Conservation (phyloP, 345 rosid species). For the Syzygium aqueum region DNA sequence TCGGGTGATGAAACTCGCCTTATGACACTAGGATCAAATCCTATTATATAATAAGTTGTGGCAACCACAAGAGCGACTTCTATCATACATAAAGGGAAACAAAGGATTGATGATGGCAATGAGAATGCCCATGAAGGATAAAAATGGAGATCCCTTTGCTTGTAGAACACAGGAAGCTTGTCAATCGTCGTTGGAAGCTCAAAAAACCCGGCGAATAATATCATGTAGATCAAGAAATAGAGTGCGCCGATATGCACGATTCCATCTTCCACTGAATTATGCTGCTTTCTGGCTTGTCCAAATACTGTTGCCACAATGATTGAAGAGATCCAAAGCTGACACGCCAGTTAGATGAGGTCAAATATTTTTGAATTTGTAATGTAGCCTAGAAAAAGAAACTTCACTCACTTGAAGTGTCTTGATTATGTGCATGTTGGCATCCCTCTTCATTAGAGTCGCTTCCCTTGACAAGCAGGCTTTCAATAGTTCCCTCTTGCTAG, state of each 20-base stretch:
- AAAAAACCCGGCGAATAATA: neutral
- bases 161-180: conserved; percentile 11
- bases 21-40: conserved; percentile 10
- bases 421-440: neutral
- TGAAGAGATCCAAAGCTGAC: conserved; percentile 2
- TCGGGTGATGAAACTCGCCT: conserved; percentile 1
- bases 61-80: conserved; percentile 2
- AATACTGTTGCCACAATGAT: conserved; percentile 1
- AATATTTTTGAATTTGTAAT: neutral
- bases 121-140: conserved; percentile 9
- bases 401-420: conserved; percentile 3
- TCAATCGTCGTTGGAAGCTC: conserved; percentile 3
- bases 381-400: neutral
- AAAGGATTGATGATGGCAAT: conserved; percentile 6
- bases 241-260: neutral
- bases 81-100: conserved; percentile 5
- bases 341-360: neutral
- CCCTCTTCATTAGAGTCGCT: conserved; percentile 7
- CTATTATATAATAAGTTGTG: conserved; percentile 11
- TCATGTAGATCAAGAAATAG: neutral
- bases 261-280: conserved; percentile 4
- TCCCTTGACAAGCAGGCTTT: conserved; percentile 19
- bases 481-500: conserved; percentile 8
- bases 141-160: conserved; percentile 9
- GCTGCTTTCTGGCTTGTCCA: neutral